These are phyloP conservation scores for Lentinula sp. DNA, from an alignment of 768 basidiomycete species.

Conservation along the genomic window DNA sequence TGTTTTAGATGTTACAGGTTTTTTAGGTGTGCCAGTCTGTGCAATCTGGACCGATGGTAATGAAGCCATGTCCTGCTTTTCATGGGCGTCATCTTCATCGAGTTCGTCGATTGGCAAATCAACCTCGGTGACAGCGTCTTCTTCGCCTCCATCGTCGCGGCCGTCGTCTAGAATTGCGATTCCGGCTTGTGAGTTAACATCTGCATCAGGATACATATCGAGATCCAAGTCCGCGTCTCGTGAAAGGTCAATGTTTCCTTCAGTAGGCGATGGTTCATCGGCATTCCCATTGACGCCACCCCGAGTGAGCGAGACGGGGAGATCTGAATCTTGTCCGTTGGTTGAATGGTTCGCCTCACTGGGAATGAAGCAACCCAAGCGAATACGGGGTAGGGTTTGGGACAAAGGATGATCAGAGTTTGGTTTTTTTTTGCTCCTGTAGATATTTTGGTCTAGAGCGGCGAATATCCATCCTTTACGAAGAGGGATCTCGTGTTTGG, in stretches of 20 bases:
- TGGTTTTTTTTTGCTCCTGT: background rate
- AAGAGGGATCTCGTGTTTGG: background rate
- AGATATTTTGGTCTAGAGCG: background rate
- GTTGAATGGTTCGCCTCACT: background rate
- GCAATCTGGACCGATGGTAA: background rate
- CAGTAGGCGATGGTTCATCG: background rate
- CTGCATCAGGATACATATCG: background rate
- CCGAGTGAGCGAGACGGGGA: background rate
- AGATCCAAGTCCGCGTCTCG: background rate
- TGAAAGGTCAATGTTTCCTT: background rate
- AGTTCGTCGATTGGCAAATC: background rate
- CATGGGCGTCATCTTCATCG: background rate
- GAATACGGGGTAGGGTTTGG: background rate
- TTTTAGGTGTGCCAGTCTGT: background rate
- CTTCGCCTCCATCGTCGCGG: background rate
- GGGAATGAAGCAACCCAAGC: background rate
- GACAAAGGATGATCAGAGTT: background rate
- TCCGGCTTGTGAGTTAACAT: background rate
- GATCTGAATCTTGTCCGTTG: background rate
- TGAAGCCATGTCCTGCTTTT: background rate
- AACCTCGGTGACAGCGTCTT: background rate
- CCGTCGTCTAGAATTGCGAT: background rate
- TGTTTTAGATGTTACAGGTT: background rate
- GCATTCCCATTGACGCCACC: background rate
- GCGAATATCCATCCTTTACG: background rate